A percentile compares a stretch with the other conserved stretches of the same genome.
These are phyloP conservation scores for Verticillium klebahnii DNA, from an alignment of 2,329 filamentous ascomycete genomes.

Conservation along the genomic window DNA sequence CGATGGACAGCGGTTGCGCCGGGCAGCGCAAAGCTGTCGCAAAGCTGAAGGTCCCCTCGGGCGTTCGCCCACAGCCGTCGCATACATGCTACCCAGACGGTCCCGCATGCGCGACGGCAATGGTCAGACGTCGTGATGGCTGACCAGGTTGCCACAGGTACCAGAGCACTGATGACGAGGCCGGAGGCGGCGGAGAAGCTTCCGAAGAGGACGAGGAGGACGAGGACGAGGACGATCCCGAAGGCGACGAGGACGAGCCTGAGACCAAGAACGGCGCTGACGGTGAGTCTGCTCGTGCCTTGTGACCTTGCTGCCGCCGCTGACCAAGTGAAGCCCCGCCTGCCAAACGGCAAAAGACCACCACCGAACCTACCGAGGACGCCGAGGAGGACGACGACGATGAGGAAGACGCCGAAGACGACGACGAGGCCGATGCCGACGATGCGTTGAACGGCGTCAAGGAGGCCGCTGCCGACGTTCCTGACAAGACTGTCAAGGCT, in stretches of 20 bases:
- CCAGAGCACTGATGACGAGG: conserved; percentile 34
- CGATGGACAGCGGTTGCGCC: not conserved
- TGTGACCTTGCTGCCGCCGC: not conserved
- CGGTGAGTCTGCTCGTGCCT: conserved; percentile 22
- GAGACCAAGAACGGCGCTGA: conserved; percentile 24
- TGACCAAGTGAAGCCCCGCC: conserved; percentile 34
- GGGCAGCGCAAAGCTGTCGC: not conserved
- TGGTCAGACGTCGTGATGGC: not conserved
- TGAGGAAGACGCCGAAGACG: conserved; percentile 13
- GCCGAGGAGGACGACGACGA: conserved; percentile 20
- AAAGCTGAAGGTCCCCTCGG: not conserved
- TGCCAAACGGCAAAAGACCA: conserved; percentile 48
- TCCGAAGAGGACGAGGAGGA: conserved; percentile 30
- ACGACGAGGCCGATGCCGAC: conserved; percentile 20
- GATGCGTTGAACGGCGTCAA: conserved; percentile 15
- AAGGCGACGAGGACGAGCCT: conserved; percentile 6
- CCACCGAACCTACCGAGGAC: conserved; percentile 26
- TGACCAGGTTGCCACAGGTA: conserved; percentile 18
- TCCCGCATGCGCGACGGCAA: not conserved
- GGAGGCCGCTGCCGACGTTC: conserved; percentile 17
- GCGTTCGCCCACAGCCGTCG: not conserved
- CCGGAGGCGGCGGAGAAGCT: conserved; percentile 34
- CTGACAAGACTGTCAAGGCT: conserved; percentile 17
- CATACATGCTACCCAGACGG: not conserved
- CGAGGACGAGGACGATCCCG: conserved; percentile 20